Evolutionary conservation across 176 grass and related monocot genomes (phyloP).

Genomic region (Neostapfia colusana): DNA sequence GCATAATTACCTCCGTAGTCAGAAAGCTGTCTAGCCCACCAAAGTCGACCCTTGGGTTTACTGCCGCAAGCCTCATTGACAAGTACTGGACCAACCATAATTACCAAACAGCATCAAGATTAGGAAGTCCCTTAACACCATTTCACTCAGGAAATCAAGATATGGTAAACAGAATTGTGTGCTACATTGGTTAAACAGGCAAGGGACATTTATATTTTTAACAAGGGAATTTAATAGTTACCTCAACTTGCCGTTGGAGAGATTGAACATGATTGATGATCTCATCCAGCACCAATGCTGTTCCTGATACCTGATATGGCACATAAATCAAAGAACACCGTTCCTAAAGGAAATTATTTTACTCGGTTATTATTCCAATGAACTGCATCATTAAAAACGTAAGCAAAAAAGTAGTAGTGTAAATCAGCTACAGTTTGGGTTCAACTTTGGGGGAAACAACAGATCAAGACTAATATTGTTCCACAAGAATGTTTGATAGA

Average conservation of each 20-base stretch:
- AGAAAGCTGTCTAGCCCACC: conserved; percentile 72
- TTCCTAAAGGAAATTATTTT: not conserved
- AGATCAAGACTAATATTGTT: not conserved
- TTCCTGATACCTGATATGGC: conserved; percentile 78
- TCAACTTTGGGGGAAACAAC: not conserved
- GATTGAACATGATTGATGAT: conserved; percentile 98
- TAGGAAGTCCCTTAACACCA: not conserved
- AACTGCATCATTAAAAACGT: not conserved
- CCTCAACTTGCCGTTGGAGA: conserved; percentile 94
- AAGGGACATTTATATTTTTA: not conserved
- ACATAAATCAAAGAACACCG: not conserved
- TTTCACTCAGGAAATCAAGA: not conserved
- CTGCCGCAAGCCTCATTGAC: conserved; percentile 85
- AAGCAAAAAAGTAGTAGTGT: not conserved
- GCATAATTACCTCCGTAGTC: conserved; percentile 53
- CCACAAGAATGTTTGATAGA: not conserved
- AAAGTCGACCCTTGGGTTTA: conserved; percentile 80
- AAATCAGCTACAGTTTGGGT: not conserved
- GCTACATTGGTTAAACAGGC: not conserved
- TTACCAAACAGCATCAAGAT: conserved; percentile 14
- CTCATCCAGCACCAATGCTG: conserved; percentile 87
- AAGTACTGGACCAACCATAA: conserved; percentile 58
- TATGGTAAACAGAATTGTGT: not conserved
- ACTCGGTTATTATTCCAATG: not conserved
- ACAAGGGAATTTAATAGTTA: conserved; percentile 36